Conservation (phyloP, 1,284 basidiomycete genomes). For the Grifola frondosa region DNA sequence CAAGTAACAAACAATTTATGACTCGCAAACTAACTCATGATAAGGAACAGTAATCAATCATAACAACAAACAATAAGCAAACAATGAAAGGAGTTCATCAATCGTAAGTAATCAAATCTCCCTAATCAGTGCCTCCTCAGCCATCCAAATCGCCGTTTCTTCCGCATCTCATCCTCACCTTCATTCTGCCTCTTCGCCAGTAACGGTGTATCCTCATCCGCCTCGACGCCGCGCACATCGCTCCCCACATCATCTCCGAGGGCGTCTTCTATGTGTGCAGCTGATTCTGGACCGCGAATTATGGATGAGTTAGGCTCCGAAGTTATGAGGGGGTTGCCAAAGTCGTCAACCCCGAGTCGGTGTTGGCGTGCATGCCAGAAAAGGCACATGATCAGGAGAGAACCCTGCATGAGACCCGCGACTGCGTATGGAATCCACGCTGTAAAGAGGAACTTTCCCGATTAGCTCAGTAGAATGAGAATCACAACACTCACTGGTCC, state of each 20-base stretch:
- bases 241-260: constrained; percentile 22
- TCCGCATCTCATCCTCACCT: background rate
- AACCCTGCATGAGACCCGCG: constrained; percentile 84
- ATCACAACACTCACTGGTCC: constrained; percentile 72
- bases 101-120: too few relatives aligned
- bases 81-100: too few relatives aligned
- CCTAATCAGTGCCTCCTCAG: constrained; percentile 1
- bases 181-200: constrained; percentile 13
- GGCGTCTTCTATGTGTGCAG: constrained; percentile 19
- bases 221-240: constrained; percentile 17
- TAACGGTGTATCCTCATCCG: constrained; percentile 24
- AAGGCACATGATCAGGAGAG: constrained; percentile 79
- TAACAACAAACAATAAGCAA: too few relatives aligned
- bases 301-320: constrained; percentile 11
- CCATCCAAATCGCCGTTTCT: constrained; percentile 12
- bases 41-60: too few relatives aligned
- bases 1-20: too few relatives aligned
- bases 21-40: too few relatives aligned
- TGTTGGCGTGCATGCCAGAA: constrained; percentile 78
- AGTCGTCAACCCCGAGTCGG: constrained; percentile 86
- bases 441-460: constrained; percentile 27
- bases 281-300: constrained; percentile 16
- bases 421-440: constrained; percentile 86
- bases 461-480: background rate
- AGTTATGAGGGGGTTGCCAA: constrained; percentile 63